Percentiles rank a stretch among this genome's conserved stretches.
Conservation (phyloP, 805 yeast species). For the Candida ovalis region DNA sequence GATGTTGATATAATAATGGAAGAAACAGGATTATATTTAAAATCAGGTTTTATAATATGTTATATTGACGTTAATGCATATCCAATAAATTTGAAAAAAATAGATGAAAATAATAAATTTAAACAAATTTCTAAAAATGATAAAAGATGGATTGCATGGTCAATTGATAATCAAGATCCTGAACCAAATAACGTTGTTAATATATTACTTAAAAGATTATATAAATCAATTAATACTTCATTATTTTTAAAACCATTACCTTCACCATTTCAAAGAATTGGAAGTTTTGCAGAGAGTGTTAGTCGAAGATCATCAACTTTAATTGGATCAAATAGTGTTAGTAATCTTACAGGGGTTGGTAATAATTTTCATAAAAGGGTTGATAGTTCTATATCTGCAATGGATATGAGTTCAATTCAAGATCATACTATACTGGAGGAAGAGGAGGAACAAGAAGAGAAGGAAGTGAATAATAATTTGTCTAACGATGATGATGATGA, state of each 20-base stretch:
- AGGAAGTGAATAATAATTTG: background rate
- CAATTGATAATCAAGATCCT: constrained; percentile 30
- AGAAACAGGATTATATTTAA: constrained; percentile 52
- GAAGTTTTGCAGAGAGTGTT: constrained; percentile 26
- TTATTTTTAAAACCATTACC: constrained; percentile 15
- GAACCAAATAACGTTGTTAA: constrained; percentile 38
- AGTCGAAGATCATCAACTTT: constrained; percentile 8
- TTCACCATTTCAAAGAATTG: constrained; percentile 23
- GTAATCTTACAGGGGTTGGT: background rate
- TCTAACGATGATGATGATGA: no score
- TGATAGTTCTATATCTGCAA: background rate
- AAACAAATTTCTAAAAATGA: constrained; percentile 6
- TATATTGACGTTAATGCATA: constrained; percentile 33
- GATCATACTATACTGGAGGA: background rate
- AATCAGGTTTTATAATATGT: constrained; percentile 45
- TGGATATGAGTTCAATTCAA: background rate
- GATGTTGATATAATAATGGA: constrained; percentile 46
- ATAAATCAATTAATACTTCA: constrained; percentile 39
- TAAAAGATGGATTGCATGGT: constrained; percentile 31
- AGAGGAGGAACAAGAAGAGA: constrained; percentile 6
- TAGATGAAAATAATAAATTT: constrained; percentile 6
- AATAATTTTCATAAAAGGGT: background rate
- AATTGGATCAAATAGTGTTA: background rate
- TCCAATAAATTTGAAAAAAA: constrained; percentile 9
- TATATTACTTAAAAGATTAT: constrained; percentile 42